These are phyloP conservation scores for Solanum pinnatisectum DNA, from an alignment of 257 asterid genomes.

Conservation along the genomic window DNA sequence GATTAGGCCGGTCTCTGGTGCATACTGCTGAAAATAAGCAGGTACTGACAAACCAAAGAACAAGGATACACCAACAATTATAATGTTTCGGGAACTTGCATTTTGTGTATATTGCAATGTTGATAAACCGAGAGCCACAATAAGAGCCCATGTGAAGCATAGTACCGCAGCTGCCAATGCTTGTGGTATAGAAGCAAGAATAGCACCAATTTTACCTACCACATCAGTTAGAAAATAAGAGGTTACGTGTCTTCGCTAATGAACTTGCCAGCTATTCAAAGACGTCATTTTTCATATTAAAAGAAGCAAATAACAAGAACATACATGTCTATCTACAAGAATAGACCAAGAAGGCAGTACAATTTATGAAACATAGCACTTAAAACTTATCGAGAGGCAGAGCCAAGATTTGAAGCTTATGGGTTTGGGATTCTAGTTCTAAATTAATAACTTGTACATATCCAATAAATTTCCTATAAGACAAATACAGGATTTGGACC, in stretches of 20 bases:
- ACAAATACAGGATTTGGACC: neutral
- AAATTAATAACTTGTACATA: neutral
- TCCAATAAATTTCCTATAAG: neutral
- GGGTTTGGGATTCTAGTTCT: neutral
- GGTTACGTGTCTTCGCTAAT: neutral
- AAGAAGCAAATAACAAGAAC: neutral
- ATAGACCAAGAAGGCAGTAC: neutral
- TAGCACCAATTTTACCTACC: slow-evolving; percentile 88
- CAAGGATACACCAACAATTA: slow-evolving; percentile 76
- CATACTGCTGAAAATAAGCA: slow-evolving; percentile 82
- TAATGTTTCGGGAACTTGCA: slow-evolving; percentile 71
- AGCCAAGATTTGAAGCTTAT: neutral
- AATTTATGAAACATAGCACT: neutral
- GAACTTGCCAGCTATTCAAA: neutral
- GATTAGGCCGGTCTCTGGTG: slow-evolving; percentile 56
- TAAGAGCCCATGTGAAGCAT: slow-evolving; percentile 86
- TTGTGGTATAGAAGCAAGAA: slow-evolving; percentile 93
- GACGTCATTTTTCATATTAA: neutral
- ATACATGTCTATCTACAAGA: neutral
- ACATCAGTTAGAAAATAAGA: neutral
- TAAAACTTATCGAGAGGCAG: neutral
- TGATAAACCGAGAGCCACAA: slow-evolving; percentile 75
- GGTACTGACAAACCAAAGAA: slow-evolving; percentile 94
- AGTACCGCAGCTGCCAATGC: slow-evolving; percentile 92
- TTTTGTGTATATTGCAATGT: slow-evolving; percentile 68